Percentiles rank a stretch among this genome's conserved stretches.
Conservation (phyloP, 345 rosid genomes). For the Eucalyptus albens region DNA sequence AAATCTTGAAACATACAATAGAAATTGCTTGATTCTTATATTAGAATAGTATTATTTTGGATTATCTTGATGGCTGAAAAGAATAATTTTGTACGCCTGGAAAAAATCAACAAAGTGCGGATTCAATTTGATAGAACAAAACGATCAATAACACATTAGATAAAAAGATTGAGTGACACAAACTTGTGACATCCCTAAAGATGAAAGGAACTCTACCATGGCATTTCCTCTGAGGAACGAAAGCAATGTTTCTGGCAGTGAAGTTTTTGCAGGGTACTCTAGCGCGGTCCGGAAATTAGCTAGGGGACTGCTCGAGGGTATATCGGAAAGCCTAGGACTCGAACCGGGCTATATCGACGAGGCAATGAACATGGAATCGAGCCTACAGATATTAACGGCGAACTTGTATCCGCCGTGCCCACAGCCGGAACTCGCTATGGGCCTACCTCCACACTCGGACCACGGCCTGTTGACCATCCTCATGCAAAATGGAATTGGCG, state of each 20-base stretch:
- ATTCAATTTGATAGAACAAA: neutral
- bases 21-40: neutral
- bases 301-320: constrained; percentile 14
- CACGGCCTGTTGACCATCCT: constrained; percentile 37
- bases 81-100: neutral
- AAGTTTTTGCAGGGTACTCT: constrained; percentile 9
- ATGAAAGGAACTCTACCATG: neutral
- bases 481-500: constrained; percentile 17
- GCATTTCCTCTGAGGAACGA: neutral
- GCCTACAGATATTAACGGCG: constrained; percentile 7
- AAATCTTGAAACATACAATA: neutral
- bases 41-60: neutral
- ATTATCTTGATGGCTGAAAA: neutral
- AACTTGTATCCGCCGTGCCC: constrained; percentile 42
- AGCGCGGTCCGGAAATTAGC: constrained; percentile 9
- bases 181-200: neutral
- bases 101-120: neutral
- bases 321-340: constrained; percentile 37
- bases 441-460: constrained; percentile 35
- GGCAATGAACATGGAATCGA: constrained; percentile 7
- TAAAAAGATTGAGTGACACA: neutral
- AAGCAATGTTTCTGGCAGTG: neutral
- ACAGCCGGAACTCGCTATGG: constrained; percentile 37
- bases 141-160: neutral
- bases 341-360: constrained; percentile 10